These are phyloP conservation scores for Prototheca wickerhamii DNA, from an alignment of 163 green algal species.

Conservation along the genomic window DNA sequence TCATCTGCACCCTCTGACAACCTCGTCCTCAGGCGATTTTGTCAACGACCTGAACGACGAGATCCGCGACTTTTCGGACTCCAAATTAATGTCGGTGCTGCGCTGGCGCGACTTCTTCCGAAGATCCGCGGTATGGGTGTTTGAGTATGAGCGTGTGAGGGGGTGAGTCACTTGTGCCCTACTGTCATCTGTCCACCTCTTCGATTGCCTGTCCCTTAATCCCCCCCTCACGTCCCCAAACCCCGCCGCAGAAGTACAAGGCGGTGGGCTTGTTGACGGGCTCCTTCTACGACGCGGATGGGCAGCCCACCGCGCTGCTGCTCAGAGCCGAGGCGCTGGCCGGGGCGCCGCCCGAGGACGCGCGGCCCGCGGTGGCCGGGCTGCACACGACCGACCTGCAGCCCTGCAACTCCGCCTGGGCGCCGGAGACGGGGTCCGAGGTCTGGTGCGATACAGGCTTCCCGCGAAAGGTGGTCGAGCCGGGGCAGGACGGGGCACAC, in stretches of 20 bases:
- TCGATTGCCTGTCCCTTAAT: background rate
- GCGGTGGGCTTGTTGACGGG: conserved; percentile 38
- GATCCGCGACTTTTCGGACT: conserved; percentile 29
- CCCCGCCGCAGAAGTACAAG: conserved; percentile 27
- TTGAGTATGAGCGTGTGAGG: no score
- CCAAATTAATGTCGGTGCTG: conserved; percentile 35
- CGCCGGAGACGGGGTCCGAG: background rate
- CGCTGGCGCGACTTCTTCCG: conserved; percentile 55
- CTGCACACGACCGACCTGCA: background rate
- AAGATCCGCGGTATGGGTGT: conserved; percentile 19
- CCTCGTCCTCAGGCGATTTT: conserved; percentile 38
- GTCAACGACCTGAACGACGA: conserved; percentile 44
- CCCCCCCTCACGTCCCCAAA: background rate
- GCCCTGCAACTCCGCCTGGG: background rate
- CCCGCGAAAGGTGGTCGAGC: background rate
- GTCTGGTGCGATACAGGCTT: background rate
- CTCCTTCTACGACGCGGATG: conserved; percentile 39
- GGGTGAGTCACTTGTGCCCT: no score
- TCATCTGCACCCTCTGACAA: background rate
- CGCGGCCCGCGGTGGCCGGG: background rate
- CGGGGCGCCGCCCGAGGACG: background rate
- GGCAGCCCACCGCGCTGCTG: conserved; percentile 24
- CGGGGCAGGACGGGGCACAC: background rate
- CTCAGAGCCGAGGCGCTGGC: conserved; percentile 10
- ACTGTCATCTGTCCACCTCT: background rate